A percentile compares a stretch with the other conserved stretches of the same genome.
phyloP scores from a whole-genome alignment of 2,329 filamentous ascomycete genomes.

The Colletotrichum orchidophilum region DNA sequence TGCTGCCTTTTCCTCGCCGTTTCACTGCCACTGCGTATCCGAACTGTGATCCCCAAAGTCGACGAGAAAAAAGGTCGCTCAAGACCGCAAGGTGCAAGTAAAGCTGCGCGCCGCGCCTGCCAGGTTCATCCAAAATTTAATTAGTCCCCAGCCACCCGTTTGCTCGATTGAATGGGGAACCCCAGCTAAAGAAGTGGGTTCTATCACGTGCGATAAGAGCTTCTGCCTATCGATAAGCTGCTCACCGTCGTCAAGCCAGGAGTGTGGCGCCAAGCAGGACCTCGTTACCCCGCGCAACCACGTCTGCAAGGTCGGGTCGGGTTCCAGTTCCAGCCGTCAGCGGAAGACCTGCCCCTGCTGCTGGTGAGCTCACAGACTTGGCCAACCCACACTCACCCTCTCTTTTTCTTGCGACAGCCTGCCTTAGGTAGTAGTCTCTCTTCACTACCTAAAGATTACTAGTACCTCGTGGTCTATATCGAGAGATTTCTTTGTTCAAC shows the following conservation, averaged over 20 bases:
- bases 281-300: constrained; percentile 36
- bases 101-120: not conserved
- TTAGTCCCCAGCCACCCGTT: constrained; percentile 2
- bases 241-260: constrained; percentile 2
- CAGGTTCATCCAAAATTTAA: constrained; percentile 1
- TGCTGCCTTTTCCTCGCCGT: not conserved
- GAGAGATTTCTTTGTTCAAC: not conserved
- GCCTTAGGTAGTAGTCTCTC: not conserved
- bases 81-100: too few species aligned
- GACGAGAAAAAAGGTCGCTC: not conserved
- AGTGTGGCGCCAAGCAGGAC: constrained; percentile 20
- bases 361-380: constrained; percentile 28
- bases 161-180: not conserved
- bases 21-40: too few species aligned
- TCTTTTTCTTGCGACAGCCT: not conserved
- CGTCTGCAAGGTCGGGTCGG: constrained; percentile 5
- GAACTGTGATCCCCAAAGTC: too few species aligned
- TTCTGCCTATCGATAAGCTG: constrained; percentile 30
- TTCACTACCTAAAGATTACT: not conserved
- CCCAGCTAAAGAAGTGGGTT: not conserved
- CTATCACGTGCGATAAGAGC: constrained; percentile 31
- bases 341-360: not conserved
- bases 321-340: constrained; percentile 15
- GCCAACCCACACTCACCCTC: constrained; percentile 1
- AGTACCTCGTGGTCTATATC: constrained; percentile 17